These are phyloP conservation scores for Periconia sp. DNA, from an alignment of 2,329 filamentous ascomycete species.

Conservation along the genomic window DNA sequence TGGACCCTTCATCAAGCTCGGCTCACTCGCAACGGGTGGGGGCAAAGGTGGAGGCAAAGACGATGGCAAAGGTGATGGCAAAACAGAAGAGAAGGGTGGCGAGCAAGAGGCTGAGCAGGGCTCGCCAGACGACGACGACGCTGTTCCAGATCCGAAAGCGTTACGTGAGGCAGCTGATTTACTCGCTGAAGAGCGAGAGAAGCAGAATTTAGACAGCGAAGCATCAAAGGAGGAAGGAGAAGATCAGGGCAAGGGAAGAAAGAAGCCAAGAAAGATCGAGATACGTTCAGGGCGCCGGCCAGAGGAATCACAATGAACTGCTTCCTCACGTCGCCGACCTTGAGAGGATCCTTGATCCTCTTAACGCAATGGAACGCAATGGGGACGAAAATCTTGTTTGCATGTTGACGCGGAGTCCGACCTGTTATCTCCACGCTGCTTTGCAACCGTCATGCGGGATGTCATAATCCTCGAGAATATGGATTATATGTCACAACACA, in stretches of 20 bases:
- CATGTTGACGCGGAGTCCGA: no score
- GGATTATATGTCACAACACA: no score
- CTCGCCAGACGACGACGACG: slow-evolving; percentile 25
- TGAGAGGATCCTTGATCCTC: no score
- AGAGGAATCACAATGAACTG: background rate
- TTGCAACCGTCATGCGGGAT: no score
- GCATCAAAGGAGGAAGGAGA: background rate
- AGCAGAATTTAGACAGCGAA: slow-evolving; percentile 10
- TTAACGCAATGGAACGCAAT: no score
- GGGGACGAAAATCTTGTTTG: no score
- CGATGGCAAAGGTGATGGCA: slow-evolving; percentile 13
- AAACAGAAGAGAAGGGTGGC: slow-evolving; percentile 10
- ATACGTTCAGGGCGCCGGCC: slow-evolving; percentile 10
- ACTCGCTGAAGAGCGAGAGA: slow-evolving; percentile 23
- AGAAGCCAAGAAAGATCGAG: slow-evolving; percentile 17
- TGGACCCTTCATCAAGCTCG: slow-evolving; percentile 52
- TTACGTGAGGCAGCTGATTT: slow-evolving; percentile 31
- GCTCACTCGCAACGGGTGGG: slow-evolving; percentile 22
- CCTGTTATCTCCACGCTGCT: no score
- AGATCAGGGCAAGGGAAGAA: slow-evolving; percentile 1
- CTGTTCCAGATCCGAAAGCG: slow-evolving; percentile 32
- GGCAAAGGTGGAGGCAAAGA: slow-evolving; percentile 13
- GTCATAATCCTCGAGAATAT: no score
- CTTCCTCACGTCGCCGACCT: no score
- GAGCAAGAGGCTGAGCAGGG: slow-evolving; percentile 11